Evolutionary conservation across 305 asterid genomes (phyloP).

Genomic region (Fraxinus nigra): DNA sequence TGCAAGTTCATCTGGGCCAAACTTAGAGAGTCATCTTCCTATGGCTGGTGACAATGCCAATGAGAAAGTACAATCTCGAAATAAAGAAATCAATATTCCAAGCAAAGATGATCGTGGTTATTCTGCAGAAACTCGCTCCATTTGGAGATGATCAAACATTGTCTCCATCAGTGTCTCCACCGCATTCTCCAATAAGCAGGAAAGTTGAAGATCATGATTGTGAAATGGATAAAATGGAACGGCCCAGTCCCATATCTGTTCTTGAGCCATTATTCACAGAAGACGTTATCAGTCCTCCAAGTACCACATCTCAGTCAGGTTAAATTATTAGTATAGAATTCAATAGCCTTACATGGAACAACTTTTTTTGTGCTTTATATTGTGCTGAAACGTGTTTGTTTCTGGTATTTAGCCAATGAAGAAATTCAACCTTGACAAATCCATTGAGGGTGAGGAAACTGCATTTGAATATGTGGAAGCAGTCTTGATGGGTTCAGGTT

Average conservation of each 20-base stretch:
- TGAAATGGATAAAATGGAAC: conserved; percentile 47
- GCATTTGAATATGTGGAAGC: conserved; percentile 97
- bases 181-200: conserved; percentile 30
- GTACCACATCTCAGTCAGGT: conserved; percentile 64
- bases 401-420: conserved; percentile 45
- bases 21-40: conserved; percentile 32
- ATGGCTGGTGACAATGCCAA: conserved; percentile 25
- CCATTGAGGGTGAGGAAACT: conserved; percentile 83
- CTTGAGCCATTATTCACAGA: conserved; percentile 80
- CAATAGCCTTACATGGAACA: conserved; percentile 42
- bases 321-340: conserved; percentile 20
- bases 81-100: conserved; percentile 20
- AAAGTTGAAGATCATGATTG: conserved; percentile 42
- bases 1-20: conserved; percentile 37
- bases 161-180: conserved; percentile 40
- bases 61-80: conserved; percentile 36
- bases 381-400: conserved; percentile 24
- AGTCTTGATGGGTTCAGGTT: conserved; percentile 82
- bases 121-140: conserved; percentile 35
- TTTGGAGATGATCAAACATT: conserved; percentile 34
- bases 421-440: conserved; percentile 73
- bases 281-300: conserved; percentile 77
- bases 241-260: conserved; percentile 92
- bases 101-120: conserved; percentile 24
- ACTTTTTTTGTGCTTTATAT: conserved; percentile 14